phyloP scores from a whole-genome alignment of 73 alveolate species.

The Uronychia binucleata region DNA sequence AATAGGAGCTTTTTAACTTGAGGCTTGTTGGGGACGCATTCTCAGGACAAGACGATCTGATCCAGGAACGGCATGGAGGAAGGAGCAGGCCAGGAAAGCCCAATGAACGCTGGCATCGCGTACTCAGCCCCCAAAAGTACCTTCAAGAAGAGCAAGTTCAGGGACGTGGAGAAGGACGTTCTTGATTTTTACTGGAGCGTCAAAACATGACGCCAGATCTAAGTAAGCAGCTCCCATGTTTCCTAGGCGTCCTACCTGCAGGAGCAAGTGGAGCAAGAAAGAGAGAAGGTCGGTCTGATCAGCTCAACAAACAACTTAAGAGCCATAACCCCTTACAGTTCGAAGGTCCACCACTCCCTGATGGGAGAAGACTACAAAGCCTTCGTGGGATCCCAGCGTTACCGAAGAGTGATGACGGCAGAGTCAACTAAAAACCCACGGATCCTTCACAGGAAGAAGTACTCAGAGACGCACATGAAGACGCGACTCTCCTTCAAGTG shows the following conservation, averaged over 20 bases:
- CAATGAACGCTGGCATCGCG: not conserved
- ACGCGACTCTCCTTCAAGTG: not conserved
- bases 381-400: not conserved
- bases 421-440: not conserved
- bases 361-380: not conserved
- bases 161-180: not conserved
- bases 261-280: not conserved
- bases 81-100: not conserved
- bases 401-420: not conserved
- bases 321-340: not conserved
- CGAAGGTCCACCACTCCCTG: not conserved
- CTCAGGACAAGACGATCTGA: not conserved
- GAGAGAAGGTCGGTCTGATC: not conserved
- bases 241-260: not conserved
- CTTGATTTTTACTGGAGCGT: conserved; percentile 18
- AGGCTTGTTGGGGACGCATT: not conserved
- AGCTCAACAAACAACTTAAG: not conserved
- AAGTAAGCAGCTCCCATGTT: not conserved
- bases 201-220: not conserved
- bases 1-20: not conserved
- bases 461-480: not conserved
- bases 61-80: not conserved
- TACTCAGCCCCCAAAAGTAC: not conserved
- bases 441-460: not conserved
- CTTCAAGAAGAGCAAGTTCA: not conserved